A percentile compares a stretch with the other conserved stretches of the same genome.
Conservation (phyloP, 2,329 filamentous ascomycete species). For the Tothia fuscella region DNA sequence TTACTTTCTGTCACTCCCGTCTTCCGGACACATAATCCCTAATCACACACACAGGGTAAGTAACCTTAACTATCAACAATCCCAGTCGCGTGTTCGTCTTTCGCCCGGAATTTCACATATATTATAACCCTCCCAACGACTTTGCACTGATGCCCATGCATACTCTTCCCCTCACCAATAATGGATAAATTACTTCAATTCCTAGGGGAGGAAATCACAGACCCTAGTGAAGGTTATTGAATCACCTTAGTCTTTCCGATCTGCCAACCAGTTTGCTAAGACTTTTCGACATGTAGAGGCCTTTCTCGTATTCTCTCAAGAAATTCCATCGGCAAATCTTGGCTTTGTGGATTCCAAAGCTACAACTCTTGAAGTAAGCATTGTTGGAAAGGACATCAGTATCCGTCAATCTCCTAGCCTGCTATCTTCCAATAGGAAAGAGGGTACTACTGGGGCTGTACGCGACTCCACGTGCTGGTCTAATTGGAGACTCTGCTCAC, state of each 20-base stretch:
- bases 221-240: constrained; percentile 48
- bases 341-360: constrained; percentile 73
- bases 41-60: too few species aligned
- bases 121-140: too few species aligned
- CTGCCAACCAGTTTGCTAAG: not conserved
- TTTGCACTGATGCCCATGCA: not conserved
- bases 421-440: constrained; percentile 61
- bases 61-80: too few species aligned
- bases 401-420: constrained; percentile 77
- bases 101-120: too few species aligned
- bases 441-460: constrained; percentile 62
- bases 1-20: too few species aligned
- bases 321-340: constrained; percentile 62
- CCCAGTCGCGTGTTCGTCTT: too few species aligned
- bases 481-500: not conserved
- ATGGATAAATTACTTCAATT: constrained; percentile 25
- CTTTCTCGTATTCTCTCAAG: constrained; percentile 72
- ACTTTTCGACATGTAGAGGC: constrained; percentile 50
- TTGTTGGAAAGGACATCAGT: constrained; percentile 58
- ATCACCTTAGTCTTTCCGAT: not conserved
- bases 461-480: not conserved
- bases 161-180: constrained; percentile 11
- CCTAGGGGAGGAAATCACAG: constrained; percentile 40
- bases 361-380: constrained; percentile 49
- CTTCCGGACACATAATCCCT: too few species aligned